Evolutionary conservation across 192 early-diverging fungal genomes (phyloP), one percentile per base, ranked within the genome.

Genomic region (Entomortierella parvispora): DNA sequence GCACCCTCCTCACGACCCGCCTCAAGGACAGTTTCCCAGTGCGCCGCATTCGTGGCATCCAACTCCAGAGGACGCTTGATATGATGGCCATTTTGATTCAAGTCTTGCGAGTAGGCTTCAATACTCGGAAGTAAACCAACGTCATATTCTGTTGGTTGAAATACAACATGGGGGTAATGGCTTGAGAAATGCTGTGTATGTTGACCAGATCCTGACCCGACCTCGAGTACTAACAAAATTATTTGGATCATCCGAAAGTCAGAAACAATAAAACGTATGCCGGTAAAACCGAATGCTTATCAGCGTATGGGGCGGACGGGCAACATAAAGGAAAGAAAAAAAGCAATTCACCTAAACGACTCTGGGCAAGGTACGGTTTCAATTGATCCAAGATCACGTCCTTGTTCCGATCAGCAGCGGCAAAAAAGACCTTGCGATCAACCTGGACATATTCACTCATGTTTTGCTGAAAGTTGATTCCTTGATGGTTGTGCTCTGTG

Each of bases 381-480:
- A 77, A 48, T 29, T 77, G 65, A 14, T 77, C 48, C 2, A 68
- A 28, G 37, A 77, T 77, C 9, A 68, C 45, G 15, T 68, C 74
- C 49, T 77, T 77, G 49, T 77, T 77, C 22, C 74, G 56, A 23
- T 77, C 74, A 2, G 65, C 66, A 1, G 74, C 74, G 1, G 74
- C 74, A 20, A 68, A 77, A 47, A 77, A 77, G 60, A 77, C 74
- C 20, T 77, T 77, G 20, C 45, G 60, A 52, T 68, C 43, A 31
- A 77, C 48, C n/a, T 68, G 74, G 42, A 77, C 74, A 59, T 48
- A 77, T 37, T 77, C 74, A 26, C 74, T 77, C 55, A 63, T 63
- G 55, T 77, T 77, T 32, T 68, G 74, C 7, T 43, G 10, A 51
- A 52, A 68, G 15, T 9, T 37, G 22, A 34, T 11, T 3, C 28